phyloP scores from a whole-genome alignment of 2,329 filamentous ascomycete species.

The Aspergillus sp. region DNA sequence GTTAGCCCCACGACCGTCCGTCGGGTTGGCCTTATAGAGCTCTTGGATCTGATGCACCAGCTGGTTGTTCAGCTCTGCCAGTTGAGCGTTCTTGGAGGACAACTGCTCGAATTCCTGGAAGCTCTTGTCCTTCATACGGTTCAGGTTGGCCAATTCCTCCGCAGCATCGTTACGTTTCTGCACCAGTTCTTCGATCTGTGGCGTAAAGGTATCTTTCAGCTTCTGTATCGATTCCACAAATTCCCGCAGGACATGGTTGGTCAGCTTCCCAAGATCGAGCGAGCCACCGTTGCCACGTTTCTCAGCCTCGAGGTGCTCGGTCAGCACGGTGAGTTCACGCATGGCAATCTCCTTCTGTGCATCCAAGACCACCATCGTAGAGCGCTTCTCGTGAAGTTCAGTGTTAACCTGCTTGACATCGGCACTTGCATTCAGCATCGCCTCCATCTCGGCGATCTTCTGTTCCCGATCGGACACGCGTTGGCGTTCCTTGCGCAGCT shows the following conservation, averaged over 20 bases:
- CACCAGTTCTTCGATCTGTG: slow-evolving; percentile 83
- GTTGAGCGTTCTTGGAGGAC: slow-evolving; percentile 89
- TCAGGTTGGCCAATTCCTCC: slow-evolving; percentile 80
- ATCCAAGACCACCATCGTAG: slow-evolving; percentile 91
- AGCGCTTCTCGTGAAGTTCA: slow-evolving; percentile 87
- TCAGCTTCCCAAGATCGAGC: slow-evolving; percentile 73
- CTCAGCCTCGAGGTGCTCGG: slow-evolving; percentile 81
- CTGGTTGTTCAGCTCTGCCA: slow-evolving; percentile 94
- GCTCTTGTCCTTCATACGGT: slow-evolving; percentile 86
- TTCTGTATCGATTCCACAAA: slow-evolving; percentile 64
- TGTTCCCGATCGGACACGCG: slow-evolving; percentile 84
- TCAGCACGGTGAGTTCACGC: slow-evolving; percentile 84
- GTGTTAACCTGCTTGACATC: slow-evolving; percentile 78
- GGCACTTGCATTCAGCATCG: slow-evolving; percentile 58
- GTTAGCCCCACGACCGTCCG: slow-evolving; percentile 42
- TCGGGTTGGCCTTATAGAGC: slow-evolving; percentile 74
- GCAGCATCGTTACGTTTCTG: slow-evolving; percentile 80
- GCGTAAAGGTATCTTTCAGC: slow-evolving; percentile 76
- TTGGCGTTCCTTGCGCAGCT: slow-evolving; percentile 80
- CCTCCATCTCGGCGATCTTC: slow-evolving; percentile 76
- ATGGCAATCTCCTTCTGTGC: slow-evolving; percentile 96
- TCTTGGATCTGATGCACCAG: slow-evolving; percentile 92
- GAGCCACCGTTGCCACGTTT: slow-evolving; percentile 80
- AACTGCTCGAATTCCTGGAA: slow-evolving; percentile 95
- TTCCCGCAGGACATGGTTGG: slow-evolving; percentile 63